Evolutionary conservation across 176 grass and related monocot genomes (phyloP), one percentile per base, ranked within the genome.

Genomic region (Luzula sylvatica): DNA sequence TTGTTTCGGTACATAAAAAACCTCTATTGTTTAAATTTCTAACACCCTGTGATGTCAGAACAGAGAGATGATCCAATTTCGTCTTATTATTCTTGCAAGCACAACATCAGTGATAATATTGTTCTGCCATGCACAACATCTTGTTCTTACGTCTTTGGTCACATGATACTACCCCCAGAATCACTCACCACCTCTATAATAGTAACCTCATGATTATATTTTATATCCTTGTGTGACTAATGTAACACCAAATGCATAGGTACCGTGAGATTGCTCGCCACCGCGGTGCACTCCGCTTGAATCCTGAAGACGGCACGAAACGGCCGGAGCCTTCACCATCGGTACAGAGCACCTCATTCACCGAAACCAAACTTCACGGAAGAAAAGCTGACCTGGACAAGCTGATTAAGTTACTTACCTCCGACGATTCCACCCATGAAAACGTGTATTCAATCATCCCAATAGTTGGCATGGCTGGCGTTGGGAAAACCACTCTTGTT

Each of bases 401-500:
- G 55, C 38, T 72, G 38, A 26, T 61, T 39, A 50, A 50, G 14
- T 48, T 72, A 14, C 14, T 72, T 0, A 35, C 9, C 30, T 35
- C n/a, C n/a, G n/a, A n/a, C n/a, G 30, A 35, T 35, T 35, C 30
- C 30, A 35, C 30, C 30, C 35, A 40, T 13, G 15, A 58, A 12
- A 35, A 14, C 8, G 16, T 14, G 4, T 70, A 70, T 26, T 29
- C 38, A 15, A 49, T 65, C 8, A 59, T 71, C 47, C 42, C 75
- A 1, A 40, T 78, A 30, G 44, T 72, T 11, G 75, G 75, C 4
- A 78, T 78, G 67, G 75, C 43, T 4, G 75, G 68, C 42, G 45
- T 78, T 20, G 75, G 75, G 41, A 78, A 78, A 41, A 78, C 75
- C 8, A 70, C 53, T 11, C 52, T 78, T 5, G 53, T 59, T 38